phyloP scores from a whole-genome alignment of 768 basidiomycete species.

The Termitomyces sp. region DNA sequence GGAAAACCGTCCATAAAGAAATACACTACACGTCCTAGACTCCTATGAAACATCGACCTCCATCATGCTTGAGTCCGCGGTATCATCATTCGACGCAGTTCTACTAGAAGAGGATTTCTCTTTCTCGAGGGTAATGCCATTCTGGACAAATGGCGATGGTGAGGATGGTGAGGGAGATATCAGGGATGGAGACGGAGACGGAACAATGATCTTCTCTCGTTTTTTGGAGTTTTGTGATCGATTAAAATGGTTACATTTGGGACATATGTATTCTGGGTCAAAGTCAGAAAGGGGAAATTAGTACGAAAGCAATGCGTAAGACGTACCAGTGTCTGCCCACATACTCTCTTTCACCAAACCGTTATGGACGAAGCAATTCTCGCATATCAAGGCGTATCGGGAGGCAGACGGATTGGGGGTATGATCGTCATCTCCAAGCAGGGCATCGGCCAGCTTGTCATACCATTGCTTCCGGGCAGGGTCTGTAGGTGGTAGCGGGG shows the following conservation, averaged over 20 bases:
- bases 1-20: not conserved
- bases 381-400: constrained; percentile 84
- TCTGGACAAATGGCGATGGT: constrained; percentile 5
- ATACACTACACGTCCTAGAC: constrained; percentile 1
- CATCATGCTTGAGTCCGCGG: constrained; percentile 25
- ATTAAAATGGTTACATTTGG: constrained; percentile 84
- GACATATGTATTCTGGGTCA: constrained; percentile 72
- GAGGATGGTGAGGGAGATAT: constrained; percentile 1
- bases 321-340: constrained; percentile 81
- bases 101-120: constrained; percentile 8
- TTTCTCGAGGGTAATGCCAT: not conserved
- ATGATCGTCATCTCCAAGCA: constrained; percentile 74
- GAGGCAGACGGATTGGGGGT: constrained; percentile 35
- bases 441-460: constrained; percentile 82
- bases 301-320: not conserved
- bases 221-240: constrained; percentile 35
- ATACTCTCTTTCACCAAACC: constrained; percentile 79
- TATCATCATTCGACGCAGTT: constrained; percentile 12
- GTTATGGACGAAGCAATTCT: constrained; percentile 83
- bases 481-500: constrained; percentile 26
- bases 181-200: constrained; percentile 12
- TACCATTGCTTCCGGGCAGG: constrained; percentile 74
- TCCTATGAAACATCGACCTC: constrained; percentile 22
- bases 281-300: not conserved
- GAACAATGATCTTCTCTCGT: constrained; percentile 15